Conservation (phyloP, 371 early-diverging fungal species). For the Mucor sp. region DNA sequence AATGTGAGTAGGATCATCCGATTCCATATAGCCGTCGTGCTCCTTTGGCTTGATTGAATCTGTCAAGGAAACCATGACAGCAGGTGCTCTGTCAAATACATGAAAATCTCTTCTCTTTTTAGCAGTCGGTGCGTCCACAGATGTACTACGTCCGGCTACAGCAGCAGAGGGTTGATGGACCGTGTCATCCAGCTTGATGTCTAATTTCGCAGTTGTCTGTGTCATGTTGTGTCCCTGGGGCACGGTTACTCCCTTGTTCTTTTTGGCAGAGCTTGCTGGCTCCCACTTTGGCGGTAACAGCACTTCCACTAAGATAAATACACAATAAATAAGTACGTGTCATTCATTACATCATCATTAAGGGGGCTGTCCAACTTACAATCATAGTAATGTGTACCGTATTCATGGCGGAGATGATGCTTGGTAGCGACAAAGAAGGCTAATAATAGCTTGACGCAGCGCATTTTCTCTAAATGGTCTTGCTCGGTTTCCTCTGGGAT, state of each 20-base stretch:
- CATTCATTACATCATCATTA: conserved; percentile 9
- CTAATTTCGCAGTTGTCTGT: not conserved
- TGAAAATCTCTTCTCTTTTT: not conserved
- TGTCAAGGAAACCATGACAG: conserved; percentile 16
- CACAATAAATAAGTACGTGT: not conserved
- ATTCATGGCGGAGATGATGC: conserved; percentile 74
- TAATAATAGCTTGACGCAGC: conserved; percentile 70
- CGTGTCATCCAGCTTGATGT: not conserved
- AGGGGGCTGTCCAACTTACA: conserved; percentile 25
- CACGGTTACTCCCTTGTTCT: not conserved
- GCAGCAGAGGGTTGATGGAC: not conserved
- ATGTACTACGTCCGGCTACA: not conserved
- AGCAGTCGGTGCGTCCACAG: not conserved
- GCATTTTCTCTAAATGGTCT: conserved; percentile 66
- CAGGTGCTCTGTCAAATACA: conserved; percentile 6
- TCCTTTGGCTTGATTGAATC: conserved; percentile 29
- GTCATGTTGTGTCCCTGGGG: not conserved
- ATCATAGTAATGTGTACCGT: conserved; percentile 57
- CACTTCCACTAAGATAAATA: conserved; percentile 28
- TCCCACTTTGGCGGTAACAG: conserved; percentile 48
- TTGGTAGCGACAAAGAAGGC: conserved; percentile 73
- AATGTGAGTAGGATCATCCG: conserved; percentile 37
- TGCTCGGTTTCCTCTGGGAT: conserved; percentile 46
- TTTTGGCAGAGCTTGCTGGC: conserved; percentile 19
- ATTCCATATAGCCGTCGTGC: conserved; percentile 25